Evolutionary conservation across 2,329 filamentous ascomycete species (phyloP).

Genomic region (Curvularia verruculosa): DNA sequence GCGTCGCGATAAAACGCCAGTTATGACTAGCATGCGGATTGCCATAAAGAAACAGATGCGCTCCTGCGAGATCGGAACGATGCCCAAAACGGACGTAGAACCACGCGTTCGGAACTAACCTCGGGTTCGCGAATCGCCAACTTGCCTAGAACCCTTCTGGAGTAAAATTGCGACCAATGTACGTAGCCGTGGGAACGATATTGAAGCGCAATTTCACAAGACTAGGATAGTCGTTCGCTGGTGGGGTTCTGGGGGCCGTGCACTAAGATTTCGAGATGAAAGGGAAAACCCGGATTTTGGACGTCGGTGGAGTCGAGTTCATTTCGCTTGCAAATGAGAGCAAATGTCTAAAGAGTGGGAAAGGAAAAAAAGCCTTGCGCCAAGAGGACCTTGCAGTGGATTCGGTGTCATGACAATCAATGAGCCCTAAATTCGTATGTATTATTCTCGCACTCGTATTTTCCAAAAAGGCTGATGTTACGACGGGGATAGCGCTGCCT

Average conservation of each 20-base stretch:
- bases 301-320: conserved; percentile 41
- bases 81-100: conserved; percentile 1
- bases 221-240: conserved; percentile 34
- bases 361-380: conserved; percentile 4
- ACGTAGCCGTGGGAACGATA: conserved; percentile 27
- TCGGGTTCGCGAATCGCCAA: conserved; percentile 8
- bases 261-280: conserved; percentile 35
- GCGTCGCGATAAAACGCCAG: conserved; percentile 13
- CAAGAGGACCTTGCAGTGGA: background rate
- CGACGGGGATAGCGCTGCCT: conserved; percentile 14
- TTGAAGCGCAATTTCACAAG: conserved; percentile 44
- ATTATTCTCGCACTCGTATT: conserved; percentile 15
- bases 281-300: conserved; percentile 24
- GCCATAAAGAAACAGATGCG: conserved; percentile 7
- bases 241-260: conserved; percentile 36
- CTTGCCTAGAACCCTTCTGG: conserved; percentile 5
- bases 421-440: conserved; percentile 4
- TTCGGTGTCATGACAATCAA: background rate
- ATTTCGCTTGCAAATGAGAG: conserved; percentile 44
- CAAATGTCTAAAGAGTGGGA: conserved; percentile 3
- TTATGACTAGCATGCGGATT: conserved; percentile 10
- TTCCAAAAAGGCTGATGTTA: conserved; percentile 7
- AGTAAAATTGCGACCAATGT: conserved; percentile 21
- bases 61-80: conserved; percentile 8
- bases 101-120: conserved; percentile 9